Conservation (phyloP, 1,284 basidiomycete genomes). For the Apiotrichum akiyoshidainum region DNA sequence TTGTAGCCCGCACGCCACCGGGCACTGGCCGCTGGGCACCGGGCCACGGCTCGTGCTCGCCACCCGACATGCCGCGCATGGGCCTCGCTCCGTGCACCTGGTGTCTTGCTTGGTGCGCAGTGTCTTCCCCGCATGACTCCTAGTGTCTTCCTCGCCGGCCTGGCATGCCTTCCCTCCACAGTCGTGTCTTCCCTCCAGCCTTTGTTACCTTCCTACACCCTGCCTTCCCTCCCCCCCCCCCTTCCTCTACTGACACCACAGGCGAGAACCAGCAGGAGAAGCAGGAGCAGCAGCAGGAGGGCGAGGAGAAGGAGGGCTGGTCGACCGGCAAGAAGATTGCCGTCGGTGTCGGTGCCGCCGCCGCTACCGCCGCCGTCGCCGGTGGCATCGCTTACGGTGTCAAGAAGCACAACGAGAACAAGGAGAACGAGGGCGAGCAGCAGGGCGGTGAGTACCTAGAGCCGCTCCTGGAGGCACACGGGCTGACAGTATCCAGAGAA, state of each 20-base stretch:
- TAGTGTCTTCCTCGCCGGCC: neutral
- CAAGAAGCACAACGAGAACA: slow-evolving; percentile 1
- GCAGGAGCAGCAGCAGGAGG: neutral
- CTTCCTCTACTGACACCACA: neutral
- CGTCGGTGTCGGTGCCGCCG: slow-evolving; percentile 1
- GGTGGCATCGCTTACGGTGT: slow-evolving; percentile 4
- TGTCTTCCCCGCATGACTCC: neutral
- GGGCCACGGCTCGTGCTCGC: neutral
- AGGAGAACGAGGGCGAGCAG: slow-evolving; percentile 1
- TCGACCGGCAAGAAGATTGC: slow-evolving; percentile 6
- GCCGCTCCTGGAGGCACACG: too few species aligned
- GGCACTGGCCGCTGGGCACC: too few species aligned
- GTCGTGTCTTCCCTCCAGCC: neutral
- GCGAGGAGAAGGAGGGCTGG: slow-evolving; percentile 5
- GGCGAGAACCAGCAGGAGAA: neutral
- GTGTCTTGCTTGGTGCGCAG: too few species aligned
- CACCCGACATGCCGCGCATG: neutral
- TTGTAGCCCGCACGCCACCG: neutral
- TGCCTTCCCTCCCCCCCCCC: neutral
- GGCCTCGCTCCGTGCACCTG: neutral
- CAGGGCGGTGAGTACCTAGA: too few species aligned
- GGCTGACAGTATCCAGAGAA: too few species aligned
- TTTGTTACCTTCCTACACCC: neutral
- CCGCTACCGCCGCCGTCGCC: slow-evolving; percentile 1
- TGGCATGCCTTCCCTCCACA: neutral